Evolutionary conservation across 2,329 filamentous ascomycete species (phyloP), one percentile per base, ranked within the genome.

Genomic region (Colletotrichum godetiae): DNA sequence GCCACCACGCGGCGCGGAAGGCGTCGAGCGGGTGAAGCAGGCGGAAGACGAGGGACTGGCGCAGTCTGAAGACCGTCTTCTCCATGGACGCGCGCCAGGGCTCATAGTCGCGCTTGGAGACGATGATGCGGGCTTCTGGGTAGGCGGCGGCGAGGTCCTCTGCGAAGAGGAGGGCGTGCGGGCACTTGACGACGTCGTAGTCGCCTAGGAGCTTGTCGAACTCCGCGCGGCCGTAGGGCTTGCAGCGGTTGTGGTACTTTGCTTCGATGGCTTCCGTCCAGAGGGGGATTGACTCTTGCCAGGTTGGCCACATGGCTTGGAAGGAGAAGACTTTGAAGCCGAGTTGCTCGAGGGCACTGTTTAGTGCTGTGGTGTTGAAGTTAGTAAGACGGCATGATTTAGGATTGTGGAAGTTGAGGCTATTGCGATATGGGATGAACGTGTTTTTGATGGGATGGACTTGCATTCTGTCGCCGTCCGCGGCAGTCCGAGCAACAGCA

Each of bases 211-310:
- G 31, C 35, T 62, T 62, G 24, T 62, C 59, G 35, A 62, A 62
- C 12, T 62, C 59, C 13, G 33, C 59, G 24, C 59, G 59, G 2
- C 59, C 59, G 24, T 62, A 62, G 19, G 59, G 59, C 22, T 49
- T 62, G 29, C 60, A 62, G 22, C 60, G 60, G 35, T 24, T 15
- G 3, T 62, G 15, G 4, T 62, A 49, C 35, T 62, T 62, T 19
- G 60, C 37, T 49, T 62, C 60, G 5, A 62, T 62, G 60, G 60
- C 35, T 62, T 62, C 60, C 6, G 60, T 62, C 27, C 60, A 62
- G 8, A 62, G 35, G 0, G 37, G 60, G 4, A 62, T 62, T 1
- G 37, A 46, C 24, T 62, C 60, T 24, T 49, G 3, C 35, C 60
- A 62, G 12, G 42, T 62, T 1, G 60, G 37, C 60, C 60, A 62